Percentiles rank a stretch among this genome's conserved stretches.
Conservation (phyloP, 2,329 filamentous ascomycete genomes). For the Dothistroma septosporum region DNA sequence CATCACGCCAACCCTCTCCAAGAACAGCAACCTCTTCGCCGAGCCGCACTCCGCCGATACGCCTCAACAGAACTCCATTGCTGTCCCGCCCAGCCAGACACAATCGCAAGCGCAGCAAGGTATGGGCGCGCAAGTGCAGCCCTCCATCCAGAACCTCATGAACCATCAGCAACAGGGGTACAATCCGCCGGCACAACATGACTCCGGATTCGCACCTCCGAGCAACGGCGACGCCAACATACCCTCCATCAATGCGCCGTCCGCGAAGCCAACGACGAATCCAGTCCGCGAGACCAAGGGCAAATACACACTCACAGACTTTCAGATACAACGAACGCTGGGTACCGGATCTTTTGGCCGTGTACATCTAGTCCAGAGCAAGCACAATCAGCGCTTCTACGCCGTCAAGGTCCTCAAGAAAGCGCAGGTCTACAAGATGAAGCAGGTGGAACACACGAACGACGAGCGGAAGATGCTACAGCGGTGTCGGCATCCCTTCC, state of each 20-base stretch:
- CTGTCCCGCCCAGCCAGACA: slow-evolving; percentile 15
- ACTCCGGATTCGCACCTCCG: slow-evolving; percentile 29
- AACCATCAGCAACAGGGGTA: slow-evolving; percentile 52
- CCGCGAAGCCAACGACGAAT: slow-evolving; percentile 32
- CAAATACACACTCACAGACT: slow-evolving; percentile 92
- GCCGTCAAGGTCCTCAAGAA: slow-evolving; percentile 99
- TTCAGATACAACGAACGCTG: slow-evolving; percentile 82
- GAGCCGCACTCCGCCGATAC: slow-evolving; percentile 31
- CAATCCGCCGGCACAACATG: slow-evolving; percentile 39
- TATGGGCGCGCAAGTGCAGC: slow-evolving; percentile 58
- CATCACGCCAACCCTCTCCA: slow-evolving; percentile 49
- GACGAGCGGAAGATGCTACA: slow-evolving; percentile 94
- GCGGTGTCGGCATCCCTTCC: slow-evolving; percentile 94
- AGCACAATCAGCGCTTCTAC: slow-evolving; percentile 97
- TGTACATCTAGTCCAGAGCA: slow-evolving; percentile 94
- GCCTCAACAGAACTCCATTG: slow-evolving; percentile 36
- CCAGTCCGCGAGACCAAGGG: slow-evolving; percentile 75
- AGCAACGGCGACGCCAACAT: slow-evolving; percentile 37
- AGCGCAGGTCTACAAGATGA: slow-evolving; percentile 98
- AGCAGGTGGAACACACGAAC: slow-evolving; percentile 99
- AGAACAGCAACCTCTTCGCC: slow-evolving; percentile 27
- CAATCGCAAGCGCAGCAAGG: slow-evolving; percentile 13
- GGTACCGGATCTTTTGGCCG: slow-evolving; percentile 96
- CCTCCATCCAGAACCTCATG: slow-evolving; percentile 80
- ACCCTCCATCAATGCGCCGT: slow-evolving; percentile 33